A percentile compares a stretch with the other conserved stretches of the same genome.
phyloP scores from a whole-genome alignment of 169 alveolate genomes.

The Cryptosporidium ryanae region DNA sequence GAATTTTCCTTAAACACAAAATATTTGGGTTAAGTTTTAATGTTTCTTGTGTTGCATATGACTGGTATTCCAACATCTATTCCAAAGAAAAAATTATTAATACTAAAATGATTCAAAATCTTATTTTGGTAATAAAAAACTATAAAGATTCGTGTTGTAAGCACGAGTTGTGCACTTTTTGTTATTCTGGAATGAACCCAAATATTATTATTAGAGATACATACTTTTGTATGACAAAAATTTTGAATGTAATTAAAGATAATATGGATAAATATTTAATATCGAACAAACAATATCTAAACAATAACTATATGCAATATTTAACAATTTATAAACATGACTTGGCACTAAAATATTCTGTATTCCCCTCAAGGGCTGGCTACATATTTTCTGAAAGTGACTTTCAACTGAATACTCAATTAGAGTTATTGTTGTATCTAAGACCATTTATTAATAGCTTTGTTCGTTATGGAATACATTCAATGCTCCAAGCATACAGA shows the following conservation, averaged over 20 bases:
- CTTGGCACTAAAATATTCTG: slow-evolving; percentile 28
- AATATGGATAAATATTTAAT: slow-evolving; percentile 1
- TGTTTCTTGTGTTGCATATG: slow-evolving; percentile 40
- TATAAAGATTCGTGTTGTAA: neutral
- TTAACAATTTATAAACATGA: slow-evolving; percentile 63
- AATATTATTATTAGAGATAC: slow-evolving; percentile 1
- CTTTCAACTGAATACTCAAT: slow-evolving; percentile 13
- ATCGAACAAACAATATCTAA: slow-evolving; percentile 25
- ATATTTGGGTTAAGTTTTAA: slow-evolving; percentile 19
- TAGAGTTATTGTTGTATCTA: slow-evolving; percentile 11
- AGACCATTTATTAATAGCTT: slow-evolving; percentile 61
- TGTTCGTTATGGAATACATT: slow-evolving; percentile 56
- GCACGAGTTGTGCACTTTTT: slow-evolving; percentile 24
- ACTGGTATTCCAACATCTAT: slow-evolving; percentile 36
- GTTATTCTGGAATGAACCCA: slow-evolving; percentile 6
- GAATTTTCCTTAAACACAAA: slow-evolving; percentile 19
- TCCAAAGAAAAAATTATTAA: neutral
- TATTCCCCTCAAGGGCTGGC: neutral
- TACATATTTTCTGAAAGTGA: no score
- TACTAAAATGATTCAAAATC: neutral
- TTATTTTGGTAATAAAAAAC: neutral
- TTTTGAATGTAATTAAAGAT: neutral
- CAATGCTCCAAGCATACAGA: slow-evolving; percentile 65
- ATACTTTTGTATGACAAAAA: neutral
- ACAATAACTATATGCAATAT: slow-evolving; percentile 48